Evolutionary conservation across 2,329 filamentous ascomycete species (phyloP), one percentile per base, ranked within the genome.

Genomic region (Colletotrichum truncatum): DNA sequence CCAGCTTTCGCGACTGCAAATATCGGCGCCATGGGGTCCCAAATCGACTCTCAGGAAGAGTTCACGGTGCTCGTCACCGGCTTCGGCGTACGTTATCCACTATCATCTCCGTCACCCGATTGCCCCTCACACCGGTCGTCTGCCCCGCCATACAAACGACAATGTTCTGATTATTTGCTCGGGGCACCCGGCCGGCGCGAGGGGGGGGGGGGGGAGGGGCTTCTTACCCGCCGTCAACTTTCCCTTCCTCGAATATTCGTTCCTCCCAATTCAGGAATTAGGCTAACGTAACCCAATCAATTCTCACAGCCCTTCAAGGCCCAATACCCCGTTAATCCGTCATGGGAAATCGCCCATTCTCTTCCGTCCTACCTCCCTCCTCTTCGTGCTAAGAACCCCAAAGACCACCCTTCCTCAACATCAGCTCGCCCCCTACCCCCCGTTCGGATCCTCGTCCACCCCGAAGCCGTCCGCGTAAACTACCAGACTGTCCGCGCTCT

Each of bases 301-400:
- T 12, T 46, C 25, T 18, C 56, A 23, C 66, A 95, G 92, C 91
- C 93, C 2, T 97, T 97, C 77, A 89, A 90, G 71, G 83, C 80
- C n/a, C 80, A 90, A 45, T 89, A 90, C 73, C 87, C 89, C 26
- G 80, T 90, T 65, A 97, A 97, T 74, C 93, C 93, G 8, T 93
- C 93, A 3, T 94, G 88, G 85, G 87, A 94, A 73, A 94, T 97
- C 73, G 89, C 91, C 51, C 84, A 82, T 25, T 82, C 81, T 18
- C 86, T 97, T n/a, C 90, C 93, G 4, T 76, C 85, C 3, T 85
- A 86, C 70, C 85, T 94, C 5, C 86, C 88, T 3, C 78, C 83
- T 1, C 75, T 82, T 12, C 78, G 80, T 53, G 75, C 76, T 68
- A 85, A 84, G 72, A 76, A 79, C 67, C 70, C 73, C 60, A 68